Evolutionary conservation across 805 yeast species (phyloP).

Genomic region (Yarrowia sp.): DNA sequence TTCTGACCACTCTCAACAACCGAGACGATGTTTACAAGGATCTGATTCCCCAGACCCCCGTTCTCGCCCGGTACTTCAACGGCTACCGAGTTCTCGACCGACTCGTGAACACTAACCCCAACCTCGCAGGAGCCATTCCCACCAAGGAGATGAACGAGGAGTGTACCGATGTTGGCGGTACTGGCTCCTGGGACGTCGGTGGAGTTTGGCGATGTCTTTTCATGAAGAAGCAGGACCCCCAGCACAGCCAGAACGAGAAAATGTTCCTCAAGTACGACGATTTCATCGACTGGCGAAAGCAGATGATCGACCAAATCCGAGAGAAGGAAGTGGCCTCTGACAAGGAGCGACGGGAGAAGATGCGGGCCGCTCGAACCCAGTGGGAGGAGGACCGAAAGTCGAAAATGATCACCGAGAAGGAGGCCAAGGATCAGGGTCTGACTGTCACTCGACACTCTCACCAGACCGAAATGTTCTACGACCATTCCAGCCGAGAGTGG

Average conservation of each 20-base stretch:
- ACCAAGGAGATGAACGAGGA: slow-evolving; percentile 37
- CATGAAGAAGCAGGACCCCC: slow-evolving; percentile 11
- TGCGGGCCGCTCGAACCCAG: neutral
- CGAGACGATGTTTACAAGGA: neutral
- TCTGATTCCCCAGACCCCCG: slow-evolving; percentile 17
- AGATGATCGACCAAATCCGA: slow-evolving; percentile 25
- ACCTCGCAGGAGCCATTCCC: slow-evolving; percentile 22
- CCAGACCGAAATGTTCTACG: slow-evolving; percentile 33
- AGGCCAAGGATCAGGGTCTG: slow-evolving; percentile 36
- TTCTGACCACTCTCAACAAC: slow-evolving; percentile 3
- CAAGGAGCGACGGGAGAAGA: slow-evolving; percentile 18
- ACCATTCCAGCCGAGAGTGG: slow-evolving; percentile 35
- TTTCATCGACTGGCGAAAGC: slow-evolving; percentile 26
- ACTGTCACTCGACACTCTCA: slow-evolving; percentile 32
- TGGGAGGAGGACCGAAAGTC: slow-evolving; percentile 1
- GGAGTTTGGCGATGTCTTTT: slow-evolving; percentile 93
- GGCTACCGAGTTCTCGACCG: slow-evolving; percentile 21
- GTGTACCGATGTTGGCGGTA: slow-evolving; percentile 65
- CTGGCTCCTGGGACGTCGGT: slow-evolving; percentile 73
- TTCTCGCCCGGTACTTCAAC: slow-evolving; percentile 19
- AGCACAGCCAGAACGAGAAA: neutral
- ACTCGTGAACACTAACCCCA: slow-evolving; percentile 13
- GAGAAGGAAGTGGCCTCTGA: slow-evolving; percentile 11
- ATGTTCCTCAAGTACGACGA: slow-evolving; percentile 25
- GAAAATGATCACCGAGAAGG: slow-evolving; percentile 29